A percentile compares a stretch with the other conserved stretches of the same genome.
These are phyloP conservation scores for Agrostemma githago DNA, from an alignment of 148 eudicot genomes.

Conservation along the genomic window DNA sequence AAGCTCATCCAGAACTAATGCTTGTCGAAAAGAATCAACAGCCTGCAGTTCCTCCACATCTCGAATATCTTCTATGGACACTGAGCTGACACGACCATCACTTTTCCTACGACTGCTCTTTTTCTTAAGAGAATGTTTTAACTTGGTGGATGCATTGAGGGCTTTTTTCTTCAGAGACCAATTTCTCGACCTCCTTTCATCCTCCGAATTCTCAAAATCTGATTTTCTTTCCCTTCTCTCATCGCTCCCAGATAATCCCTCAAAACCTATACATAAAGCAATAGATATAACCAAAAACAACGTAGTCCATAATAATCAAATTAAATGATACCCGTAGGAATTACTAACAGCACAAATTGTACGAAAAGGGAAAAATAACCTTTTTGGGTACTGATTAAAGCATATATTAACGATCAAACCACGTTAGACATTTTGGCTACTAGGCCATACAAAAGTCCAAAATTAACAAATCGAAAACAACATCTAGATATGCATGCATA, in stretches of 20 bases:
- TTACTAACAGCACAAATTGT: not conserved
- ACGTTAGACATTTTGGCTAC: too few species aligned
- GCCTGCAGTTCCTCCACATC: constrained; percentile 74
- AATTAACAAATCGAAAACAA: too few species aligned
- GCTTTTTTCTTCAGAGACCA: constrained; percentile 89
- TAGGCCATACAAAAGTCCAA: too few species aligned
- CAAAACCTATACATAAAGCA: constrained; percentile 52
- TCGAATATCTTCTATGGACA: constrained; percentile 90
- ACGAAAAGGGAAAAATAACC: not conserved
- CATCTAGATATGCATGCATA: not conserved
- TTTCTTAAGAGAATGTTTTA: constrained; percentile 83
- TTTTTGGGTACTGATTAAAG: not conserved
- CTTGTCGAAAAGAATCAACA: constrained; percentile 64
- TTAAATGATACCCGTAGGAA: not conserved
- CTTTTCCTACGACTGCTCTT: constrained; percentile 84
- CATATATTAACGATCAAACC: too few species aligned
- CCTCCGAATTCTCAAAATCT: constrained; percentile 90
- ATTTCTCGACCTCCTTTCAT: constrained; percentile 84
- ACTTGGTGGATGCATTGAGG: constrained; percentile 78
- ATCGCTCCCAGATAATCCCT: constrained; percentile 70
- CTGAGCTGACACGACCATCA: constrained; percentile 87
- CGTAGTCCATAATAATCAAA: not conserved
- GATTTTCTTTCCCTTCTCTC: constrained; percentile 91
- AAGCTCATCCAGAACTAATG: constrained; percentile 55
- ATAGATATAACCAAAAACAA: not conserved